Evolutionary conservation across 169 alveolate genomes (phyloP).

Genomic region (Amoebophrya sp.): DNA sequence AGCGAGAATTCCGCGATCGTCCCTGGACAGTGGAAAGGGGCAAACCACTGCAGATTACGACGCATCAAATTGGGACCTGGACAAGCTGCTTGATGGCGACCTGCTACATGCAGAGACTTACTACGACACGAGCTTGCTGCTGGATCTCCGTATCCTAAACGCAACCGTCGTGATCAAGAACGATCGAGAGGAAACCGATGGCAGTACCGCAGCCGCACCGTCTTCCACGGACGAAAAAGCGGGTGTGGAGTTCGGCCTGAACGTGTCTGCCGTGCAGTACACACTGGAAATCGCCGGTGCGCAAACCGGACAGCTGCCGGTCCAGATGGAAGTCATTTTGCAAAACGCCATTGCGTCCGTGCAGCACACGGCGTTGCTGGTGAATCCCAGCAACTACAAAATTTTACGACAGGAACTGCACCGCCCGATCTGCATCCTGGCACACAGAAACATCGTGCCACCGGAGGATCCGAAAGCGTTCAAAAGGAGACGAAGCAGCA

Average conservation of each 20-base stretch:
- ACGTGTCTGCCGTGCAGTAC: neutral
- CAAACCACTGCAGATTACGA: too few relatives aligned
- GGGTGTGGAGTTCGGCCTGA: neutral
- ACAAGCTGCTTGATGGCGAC: too few relatives aligned
- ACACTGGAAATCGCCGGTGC: neutral
- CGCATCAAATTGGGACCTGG: too few relatives aligned
- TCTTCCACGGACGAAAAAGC: neutral
- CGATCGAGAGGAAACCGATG: too few relatives aligned
- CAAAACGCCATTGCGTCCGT: neutral
- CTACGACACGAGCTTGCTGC: neutral
- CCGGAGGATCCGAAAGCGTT: neutral
- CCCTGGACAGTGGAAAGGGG: too few relatives aligned
- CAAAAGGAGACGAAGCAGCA: neutral
- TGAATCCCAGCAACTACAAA: too few relatives aligned
- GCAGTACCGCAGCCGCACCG: too few relatives aligned
- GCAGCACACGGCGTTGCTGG: neutral
- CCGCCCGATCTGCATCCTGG: neutral
- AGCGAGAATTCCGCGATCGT: too few relatives aligned
- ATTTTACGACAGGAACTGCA: too few relatives aligned
- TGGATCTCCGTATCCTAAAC: neutral
- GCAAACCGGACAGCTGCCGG: neutral
- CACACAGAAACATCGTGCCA: neutral
- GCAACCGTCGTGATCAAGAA: neutral
- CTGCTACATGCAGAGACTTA: neutral
- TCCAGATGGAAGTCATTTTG: neutral